Evolutionary conservation across 108 stramenopile species (phyloP).

Genomic region (Conticribra guillardii): DNA sequence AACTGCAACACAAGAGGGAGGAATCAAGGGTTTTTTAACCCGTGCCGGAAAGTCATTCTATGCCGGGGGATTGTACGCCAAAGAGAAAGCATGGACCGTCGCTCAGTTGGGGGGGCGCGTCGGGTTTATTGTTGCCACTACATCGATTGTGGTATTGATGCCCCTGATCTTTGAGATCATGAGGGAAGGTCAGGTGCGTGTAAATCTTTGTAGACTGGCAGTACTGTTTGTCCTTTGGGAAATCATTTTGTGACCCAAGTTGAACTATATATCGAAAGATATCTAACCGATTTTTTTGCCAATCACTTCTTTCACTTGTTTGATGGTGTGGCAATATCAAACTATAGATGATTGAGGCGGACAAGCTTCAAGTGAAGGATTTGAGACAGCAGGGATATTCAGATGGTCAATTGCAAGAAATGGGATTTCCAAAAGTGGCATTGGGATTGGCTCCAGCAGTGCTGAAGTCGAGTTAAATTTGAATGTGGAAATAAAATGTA

Average conservation of each 20-base stretch:
- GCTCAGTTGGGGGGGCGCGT: constrained; percentile 64
- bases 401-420: constrained; percentile 85
- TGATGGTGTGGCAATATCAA: neutral
- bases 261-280: too few relatives aligned
- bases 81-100: constrained; percentile 62
- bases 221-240: neutral
- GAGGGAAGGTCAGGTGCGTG: constrained; percentile 82
- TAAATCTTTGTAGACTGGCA: neutral
- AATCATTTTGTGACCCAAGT: too few relatives aligned
- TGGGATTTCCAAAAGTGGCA: constrained; percentile 76
- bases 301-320: neutral
- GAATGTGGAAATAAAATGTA: too few relatives aligned
- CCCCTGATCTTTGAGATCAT: constrained; percentile 89
- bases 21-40: constrained; percentile 83
- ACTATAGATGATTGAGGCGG: constrained; percentile 77
- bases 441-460: constrained; percentile 45
- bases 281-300: constrained; percentile 6
- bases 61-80: constrained; percentile 58
- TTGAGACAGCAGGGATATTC: constrained; percentile 82
- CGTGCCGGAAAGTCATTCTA: constrained; percentile 73
- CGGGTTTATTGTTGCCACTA: constrained; percentile 78
- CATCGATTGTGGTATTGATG: constrained; percentile 85
- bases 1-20: constrained; percentile 45
- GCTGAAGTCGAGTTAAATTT: constrained; percentile 33
- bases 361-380: constrained; percentile 79